Evolutionary conservation across 495 filamentous ascomycete species (phyloP), one percentile per base, ranked within the genome.

Genomic region (Achaetomiella virescens): DNA sequence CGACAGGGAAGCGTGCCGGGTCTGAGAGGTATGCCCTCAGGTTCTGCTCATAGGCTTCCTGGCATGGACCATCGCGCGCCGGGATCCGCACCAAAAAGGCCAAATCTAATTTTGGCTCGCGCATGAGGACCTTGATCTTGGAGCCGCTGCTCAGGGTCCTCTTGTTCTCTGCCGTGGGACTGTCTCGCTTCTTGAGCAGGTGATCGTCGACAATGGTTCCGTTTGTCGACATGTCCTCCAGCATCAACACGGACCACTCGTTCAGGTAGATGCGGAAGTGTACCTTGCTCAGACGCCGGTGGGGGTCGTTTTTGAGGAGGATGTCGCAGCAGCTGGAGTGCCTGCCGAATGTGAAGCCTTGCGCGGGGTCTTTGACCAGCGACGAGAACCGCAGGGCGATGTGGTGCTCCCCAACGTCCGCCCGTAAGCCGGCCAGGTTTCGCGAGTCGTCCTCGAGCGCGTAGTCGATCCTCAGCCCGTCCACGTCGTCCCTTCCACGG

Each of bases 211-310:
- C 90, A 35, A 88, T 69, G 7, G 95, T 97, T 21, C 93, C 93
- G 59, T 96, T 97, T 0, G 90, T 95, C 0, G 93, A 97, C 50
- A 80, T 78, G 59, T 98, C 93, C 67, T 95, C 84, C 5, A 97
- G 70, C 91, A 98, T 95, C 60, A 97, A 74, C 41, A 86, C 83
- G 11, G 82, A 88, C 44, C 87, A 79, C 3, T 81, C 71, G 52
- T 89, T 97, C 48, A 96, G 71, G 63, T 85, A 95, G 52, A 98
- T 95, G 33, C 89, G 84, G 67, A 96, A 98, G 64, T 98, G 93
- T 12, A 81, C 75, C 65, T 96, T 96, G 70, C 91, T 96, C 36
- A 97, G 75, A 18, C 84, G 79, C 49, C 71, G 81, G 49, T 75
- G 68, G 2, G 81, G 77, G 46, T 85, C 77, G 43, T 78, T 67